Evolutionary conservation across 1,284 basidiomycete species (phyloP), one percentile per base, ranked within the genome.

Genomic region (Melampsora larici-populina): DNA sequence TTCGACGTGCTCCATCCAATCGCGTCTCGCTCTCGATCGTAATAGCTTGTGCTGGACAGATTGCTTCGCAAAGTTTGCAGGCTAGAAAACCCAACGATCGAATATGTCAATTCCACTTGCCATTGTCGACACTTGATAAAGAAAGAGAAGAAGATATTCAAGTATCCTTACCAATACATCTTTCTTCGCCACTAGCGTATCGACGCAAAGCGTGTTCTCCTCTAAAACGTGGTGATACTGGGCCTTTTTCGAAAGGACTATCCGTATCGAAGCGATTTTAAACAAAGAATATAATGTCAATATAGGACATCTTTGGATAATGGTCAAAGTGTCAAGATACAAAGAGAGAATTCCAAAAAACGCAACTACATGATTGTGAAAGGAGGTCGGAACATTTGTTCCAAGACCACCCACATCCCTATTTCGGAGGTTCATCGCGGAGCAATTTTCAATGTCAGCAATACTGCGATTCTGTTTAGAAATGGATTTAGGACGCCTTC

Each of bases 321-420:
- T 9, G 9, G 36, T 3, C 9, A 36, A 4, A 36, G 36, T 4
- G 36, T 36, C 51, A 46, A 48, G 43, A 51, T 36, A 5, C 21
- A 79, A 36, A n/a, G n/a, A n/a, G n/a, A n/a, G n/a, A n/a, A n/a
- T n/a, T n/a, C n/a, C n/a, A 21, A 21, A 26, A 64, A 18, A 73
- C 72, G 58, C 66, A 43, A 77, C 74, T 86, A 88, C 87, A 87
- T 97, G 87, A 99, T 99, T 62, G 96, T 99, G 86, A 98, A 99
- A 46, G 96, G 96, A 64, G 93, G 93, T 78, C 81, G 80, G 77
- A 60, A 66, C 79, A 97, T 94, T 85, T 98, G 92, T 85, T 98
- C 97, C 80, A 98, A 82, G n/a, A 98, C 94, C 84, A 99, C 91
- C 94, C 95, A 97, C 93, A 98, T 96, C 82, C 96, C 95, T 97